A percentile compares a stretch with the other conserved stretches of the same genome.
phyloP scores from a whole-genome alignment of 2,329 filamentous ascomycete genomes.

The Exophiala phaeomuriformis region DNA sequence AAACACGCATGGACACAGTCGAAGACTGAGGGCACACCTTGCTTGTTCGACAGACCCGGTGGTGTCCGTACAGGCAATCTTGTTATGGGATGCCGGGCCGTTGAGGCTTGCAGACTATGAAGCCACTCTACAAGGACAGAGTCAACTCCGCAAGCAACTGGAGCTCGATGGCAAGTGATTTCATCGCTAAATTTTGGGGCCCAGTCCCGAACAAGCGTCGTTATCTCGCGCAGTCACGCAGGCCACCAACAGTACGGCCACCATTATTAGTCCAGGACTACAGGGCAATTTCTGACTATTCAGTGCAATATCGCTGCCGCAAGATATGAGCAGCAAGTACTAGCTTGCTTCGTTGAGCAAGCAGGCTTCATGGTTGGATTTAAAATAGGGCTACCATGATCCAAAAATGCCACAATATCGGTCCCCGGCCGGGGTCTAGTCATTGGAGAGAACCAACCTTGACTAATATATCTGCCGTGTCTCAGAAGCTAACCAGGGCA shows the following conservation, averaged over 20 bases:
- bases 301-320: too few species aligned
- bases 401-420: not conserved
- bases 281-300: too few species aligned
- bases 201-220: too few species aligned
- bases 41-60: constrained; percentile 31
- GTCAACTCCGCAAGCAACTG: constrained; percentile 8
- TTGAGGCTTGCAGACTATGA: constrained; percentile 68
- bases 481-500: not conserved
- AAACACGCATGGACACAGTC: not conserved
- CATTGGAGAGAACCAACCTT: not conserved
- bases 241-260: too few species aligned
- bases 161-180: constrained; percentile 1
- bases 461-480: not conserved
- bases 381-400: not conserved
- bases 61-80: constrained; percentile 60
- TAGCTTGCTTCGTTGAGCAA: too few species aligned
- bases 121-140: constrained; percentile 42
- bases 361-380: not conserved
- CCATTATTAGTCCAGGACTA: too few species aligned
- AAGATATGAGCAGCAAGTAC: too few species aligned
- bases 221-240: too few species aligned
- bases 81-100: constrained; percentile 69
- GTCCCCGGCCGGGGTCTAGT: not conserved
- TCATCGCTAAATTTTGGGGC: not conserved
- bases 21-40: constrained; percentile 28